Base-by-base conservation (phyloP, 1,284 basidiomycete species). In the Austropuccinia psidii region DNA sequence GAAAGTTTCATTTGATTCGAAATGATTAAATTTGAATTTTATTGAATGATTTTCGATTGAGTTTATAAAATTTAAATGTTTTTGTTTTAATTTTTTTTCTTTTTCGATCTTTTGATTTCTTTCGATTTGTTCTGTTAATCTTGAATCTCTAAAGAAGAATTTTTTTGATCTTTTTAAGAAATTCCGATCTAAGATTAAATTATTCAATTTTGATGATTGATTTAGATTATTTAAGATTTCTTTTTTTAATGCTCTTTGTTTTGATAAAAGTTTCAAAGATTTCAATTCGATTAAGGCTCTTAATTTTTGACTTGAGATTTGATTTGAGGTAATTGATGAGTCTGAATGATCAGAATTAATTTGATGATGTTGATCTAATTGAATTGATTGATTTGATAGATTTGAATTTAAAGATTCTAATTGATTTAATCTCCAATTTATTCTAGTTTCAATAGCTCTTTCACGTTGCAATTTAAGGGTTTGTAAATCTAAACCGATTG, bases 261-360 rank as follows among this genome's bases (percentile, higher is more conserved):
- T 94, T 74, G 93, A 89, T 31, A 96, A 85, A 24, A 98, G 85
- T 21, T 89, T 88, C n/a, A 98, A 86, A 9, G 88, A 87, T 80
- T 97, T 96, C 80, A 98, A 88, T 83, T 98, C 95, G 77, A 98
- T 97, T 70, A 95, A 83, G 0, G 93, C 92, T 67, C 89, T 88
- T 21, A 98, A 84, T 80, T 95, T 94, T 77, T 80, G 65, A 55
- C 55, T 67, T 17, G 73, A 55, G 79, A 55, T 27, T 17, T 73
- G 79, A 6, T 80, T 78, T 41, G 81, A 75, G 31, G 77, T 73
- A 77, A 80, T 55, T 79, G 77, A 65, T 8, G 31, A 39, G 35
- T 19, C 6, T 13, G 50, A 41, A n/a, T 9, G 29, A n/a, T 45
- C 11, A 37, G 33, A 78, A 74, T 80, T 76, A 24, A 77, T 81